phyloP scores from a whole-genome alignment of 441 rosid genomes.

The Rhodomyrtus psidioides region DNA sequence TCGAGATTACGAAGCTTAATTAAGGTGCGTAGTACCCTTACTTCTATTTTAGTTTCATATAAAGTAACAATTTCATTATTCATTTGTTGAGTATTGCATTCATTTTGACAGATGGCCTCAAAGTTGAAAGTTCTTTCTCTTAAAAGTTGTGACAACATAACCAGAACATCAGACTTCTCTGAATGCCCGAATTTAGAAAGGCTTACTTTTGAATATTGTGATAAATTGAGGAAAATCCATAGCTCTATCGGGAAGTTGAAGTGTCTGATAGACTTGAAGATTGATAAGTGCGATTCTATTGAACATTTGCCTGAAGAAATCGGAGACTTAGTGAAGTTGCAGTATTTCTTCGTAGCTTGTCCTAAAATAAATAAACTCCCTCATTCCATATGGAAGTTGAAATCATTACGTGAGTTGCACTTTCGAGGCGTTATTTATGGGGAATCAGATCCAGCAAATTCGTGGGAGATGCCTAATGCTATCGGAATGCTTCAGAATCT shows the following conservation, averaged over 20 bases:
- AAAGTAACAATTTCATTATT: neutral
- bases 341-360: neutral
- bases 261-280: neutral
- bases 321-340: neutral
- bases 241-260: neutral
- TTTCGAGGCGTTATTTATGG: accelerated
- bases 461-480: neutral
- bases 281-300: accelerated
- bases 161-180: neutral
- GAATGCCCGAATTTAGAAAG: neutral
- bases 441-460: neutral
- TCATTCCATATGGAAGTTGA: neutral
- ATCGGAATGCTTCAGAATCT: neutral
- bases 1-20: neutral
- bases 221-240: neutral
- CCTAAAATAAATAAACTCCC: accelerated
- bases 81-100: neutral
- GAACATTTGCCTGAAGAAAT: neutral
- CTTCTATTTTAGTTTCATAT: too few species aligned
- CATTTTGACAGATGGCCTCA: neutral
- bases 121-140: neutral
- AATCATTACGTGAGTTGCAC: neutral
- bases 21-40: neutral
- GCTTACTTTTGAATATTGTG: neutral
- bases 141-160: neutral